Conservation (phyloP, 805 yeast genomes). For the Kodamaea jinghongensis region DNA sequence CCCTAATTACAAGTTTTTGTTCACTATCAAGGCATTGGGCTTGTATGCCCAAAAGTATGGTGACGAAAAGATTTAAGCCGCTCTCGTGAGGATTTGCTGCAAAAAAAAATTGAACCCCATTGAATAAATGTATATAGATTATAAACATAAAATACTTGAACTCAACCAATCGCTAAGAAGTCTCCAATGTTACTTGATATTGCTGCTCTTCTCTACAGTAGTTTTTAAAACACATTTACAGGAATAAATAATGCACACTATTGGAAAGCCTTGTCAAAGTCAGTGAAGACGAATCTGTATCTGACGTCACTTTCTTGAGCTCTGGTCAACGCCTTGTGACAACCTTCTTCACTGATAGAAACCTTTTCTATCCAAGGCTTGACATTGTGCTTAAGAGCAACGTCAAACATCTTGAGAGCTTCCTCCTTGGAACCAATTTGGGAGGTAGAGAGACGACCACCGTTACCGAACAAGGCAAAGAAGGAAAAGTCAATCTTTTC, state of each 20-base stretch:
- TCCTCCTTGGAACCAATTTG: slow-evolving; percentile 34
- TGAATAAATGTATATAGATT: not conserved
- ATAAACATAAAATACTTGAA: too few species aligned
- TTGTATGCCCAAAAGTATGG: slow-evolving; percentile 45
- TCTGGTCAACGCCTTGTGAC: slow-evolving; percentile 30
- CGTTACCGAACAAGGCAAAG: slow-evolving; percentile 23
- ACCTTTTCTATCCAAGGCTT: slow-evolving; percentile 35
- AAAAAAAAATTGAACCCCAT: not conserved
- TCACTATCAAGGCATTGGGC: slow-evolving; percentile 92
- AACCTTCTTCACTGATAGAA: slow-evolving; percentile 32
- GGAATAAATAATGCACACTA: too few species aligned
- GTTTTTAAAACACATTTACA: too few species aligned
- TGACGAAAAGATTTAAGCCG: slow-evolving; percentile 11
- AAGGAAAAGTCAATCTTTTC: slow-evolving; percentile 22
- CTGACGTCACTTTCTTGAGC: slow-evolving; percentile 33
- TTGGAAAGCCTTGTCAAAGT: slow-evolving; percentile 47
- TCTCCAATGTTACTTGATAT: too few species aligned
- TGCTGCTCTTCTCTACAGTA: too few species aligned
- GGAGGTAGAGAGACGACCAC: slow-evolving; percentile 27
- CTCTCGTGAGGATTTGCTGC: too few species aligned
- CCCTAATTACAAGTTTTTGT: slow-evolving; percentile 86
- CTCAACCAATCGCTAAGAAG: too few species aligned
- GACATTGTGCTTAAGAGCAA: slow-evolving; percentile 35
- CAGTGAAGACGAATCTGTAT: slow-evolving; percentile 56
- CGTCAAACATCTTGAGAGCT: slow-evolving; percentile 34